A percentile compares a stretch with the other conserved stretches of the same genome.
These are phyloP conservation scores for Xylaria sp. DNA, from an alignment of 2,329 filamentous ascomycete genomes.

Conservation along the genomic window DNA sequence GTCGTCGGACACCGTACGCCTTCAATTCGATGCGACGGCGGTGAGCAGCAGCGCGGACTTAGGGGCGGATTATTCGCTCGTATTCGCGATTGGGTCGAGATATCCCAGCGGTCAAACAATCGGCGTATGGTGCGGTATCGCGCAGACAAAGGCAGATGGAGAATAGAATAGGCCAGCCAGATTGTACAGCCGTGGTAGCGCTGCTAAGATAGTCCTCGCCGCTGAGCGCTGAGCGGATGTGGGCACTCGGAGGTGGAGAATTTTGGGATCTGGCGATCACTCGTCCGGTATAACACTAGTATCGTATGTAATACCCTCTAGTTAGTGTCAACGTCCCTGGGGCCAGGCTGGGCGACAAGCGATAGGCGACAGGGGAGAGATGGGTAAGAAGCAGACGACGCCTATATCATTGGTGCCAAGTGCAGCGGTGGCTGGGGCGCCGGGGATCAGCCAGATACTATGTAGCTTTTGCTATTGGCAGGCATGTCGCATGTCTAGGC, in stretches of 20 bases:
- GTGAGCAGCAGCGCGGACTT: background rate
- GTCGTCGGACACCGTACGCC: conserved; percentile 1
- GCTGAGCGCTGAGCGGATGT: conserved; percentile 22
- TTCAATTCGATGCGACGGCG: conserved; percentile 24
- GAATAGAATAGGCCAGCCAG: conserved; percentile 33
- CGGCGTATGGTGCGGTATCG: conserved; percentile 26
- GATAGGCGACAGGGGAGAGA: no score
- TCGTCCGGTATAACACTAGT: conserved; percentile 22
- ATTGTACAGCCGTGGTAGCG: conserved; percentile 15
- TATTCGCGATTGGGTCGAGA: background rate
- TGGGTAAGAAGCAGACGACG: background rate
- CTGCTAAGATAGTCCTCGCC: conserved; percentile 2
- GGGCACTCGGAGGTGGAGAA: conserved; percentile 34
- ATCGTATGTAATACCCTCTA: conserved; percentile 9
- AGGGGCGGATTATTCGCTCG: background rate
- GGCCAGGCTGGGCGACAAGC: conserved; percentile 30
- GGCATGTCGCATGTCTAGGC: background rate
- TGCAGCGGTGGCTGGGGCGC: conserved; percentile 13
- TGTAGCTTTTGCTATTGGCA: background rate
- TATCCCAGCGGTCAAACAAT: conserved; percentile 1
- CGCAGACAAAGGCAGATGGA: conserved; percentile 15
- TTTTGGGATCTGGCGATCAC: conserved; percentile 31
- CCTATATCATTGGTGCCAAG: conserved; percentile 18
- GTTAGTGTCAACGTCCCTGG: conserved; percentile 4
- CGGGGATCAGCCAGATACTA: conserved; percentile 14